phyloP scores from a whole-genome alignment of 2,329 filamentous ascomycete genomes.

The Aspergillus sp. region DNA sequence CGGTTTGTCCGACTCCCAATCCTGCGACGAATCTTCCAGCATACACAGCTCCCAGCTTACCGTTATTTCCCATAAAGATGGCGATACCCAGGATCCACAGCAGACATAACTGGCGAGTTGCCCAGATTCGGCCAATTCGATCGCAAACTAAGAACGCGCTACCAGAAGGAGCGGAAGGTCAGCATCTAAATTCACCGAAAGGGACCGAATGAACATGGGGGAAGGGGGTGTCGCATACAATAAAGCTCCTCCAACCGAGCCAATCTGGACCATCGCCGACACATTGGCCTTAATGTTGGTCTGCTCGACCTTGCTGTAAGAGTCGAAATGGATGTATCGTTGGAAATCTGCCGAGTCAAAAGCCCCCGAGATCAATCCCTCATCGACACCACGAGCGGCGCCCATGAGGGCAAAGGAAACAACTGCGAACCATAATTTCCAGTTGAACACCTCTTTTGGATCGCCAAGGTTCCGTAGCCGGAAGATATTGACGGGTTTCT shows the following conservation, averaged over 20 bases:
- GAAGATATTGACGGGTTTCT: slow-evolving; percentile 48
- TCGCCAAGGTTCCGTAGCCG: slow-evolving; percentile 57
- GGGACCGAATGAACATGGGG: background rate
- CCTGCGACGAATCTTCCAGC: slow-evolving; percentile 41
- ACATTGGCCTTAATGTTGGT: slow-evolving; percentile 70
- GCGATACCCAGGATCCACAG: slow-evolving; percentile 38
- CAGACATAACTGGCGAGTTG: slow-evolving; percentile 34
- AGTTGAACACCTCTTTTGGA: slow-evolving; percentile 66
- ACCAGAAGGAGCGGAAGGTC: background rate
- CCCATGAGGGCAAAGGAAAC: slow-evolving; percentile 68
- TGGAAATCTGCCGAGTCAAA: slow-evolving; percentile 63
- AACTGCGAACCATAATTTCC: slow-evolving; percentile 71
- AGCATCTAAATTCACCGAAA: background rate
- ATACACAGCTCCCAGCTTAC: slow-evolving; percentile 35
- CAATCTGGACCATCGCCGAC: slow-evolving; percentile 74
- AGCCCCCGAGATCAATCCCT: slow-evolving; percentile 68
- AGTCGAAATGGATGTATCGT: slow-evolving; percentile 50
- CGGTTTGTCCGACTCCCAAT: slow-evolving; percentile 38
- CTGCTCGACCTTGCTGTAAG: slow-evolving; percentile 47
- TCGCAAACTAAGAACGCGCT: slow-evolving; percentile 47
- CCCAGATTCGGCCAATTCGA: slow-evolving; percentile 39
- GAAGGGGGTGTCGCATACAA: slow-evolving; percentile 35
- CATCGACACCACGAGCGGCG: slow-evolving; percentile 70
- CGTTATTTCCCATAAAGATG: slow-evolving; percentile 38
- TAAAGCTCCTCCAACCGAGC: slow-evolving; percentile 64